These are phyloP conservation scores for Neurospora pannonica DNA, from an alignment of 495 filamentous ascomycete species.

Conservation along the genomic window DNA sequence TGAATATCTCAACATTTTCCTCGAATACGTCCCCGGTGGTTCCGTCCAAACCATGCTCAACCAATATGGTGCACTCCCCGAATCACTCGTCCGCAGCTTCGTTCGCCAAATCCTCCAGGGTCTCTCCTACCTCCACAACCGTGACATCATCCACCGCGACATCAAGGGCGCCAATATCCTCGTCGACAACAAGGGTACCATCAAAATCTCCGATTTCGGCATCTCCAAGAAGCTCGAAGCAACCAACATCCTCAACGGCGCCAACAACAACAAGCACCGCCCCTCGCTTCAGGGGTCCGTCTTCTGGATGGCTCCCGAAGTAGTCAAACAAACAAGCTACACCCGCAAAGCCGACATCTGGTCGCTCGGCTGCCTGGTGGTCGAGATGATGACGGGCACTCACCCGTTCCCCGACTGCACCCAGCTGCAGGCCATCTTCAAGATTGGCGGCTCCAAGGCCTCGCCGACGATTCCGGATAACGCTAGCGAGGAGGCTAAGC, in stretches of 20 bases:
- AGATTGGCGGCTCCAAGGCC: slow-evolving; percentile 82
- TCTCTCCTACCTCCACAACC: slow-evolving; percentile 89
- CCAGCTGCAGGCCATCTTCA: slow-evolving; percentile 96
- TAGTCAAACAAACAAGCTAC: slow-evolving; percentile 94
- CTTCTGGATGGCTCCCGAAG: slow-evolving; percentile 99
- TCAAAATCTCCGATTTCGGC: slow-evolving; percentile 99
- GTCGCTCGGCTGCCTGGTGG: slow-evolving; percentile 91
- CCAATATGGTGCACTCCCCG: slow-evolving; percentile 89
- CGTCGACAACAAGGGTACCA: slow-evolving; percentile 96
- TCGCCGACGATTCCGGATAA: slow-evolving; percentile 83
- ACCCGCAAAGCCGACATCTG: slow-evolving; percentile 99
- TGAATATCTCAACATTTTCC: slow-evolving; percentile 96
- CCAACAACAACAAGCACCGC: slow-evolving; percentile 64
- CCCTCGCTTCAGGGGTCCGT: slow-evolving; percentile 94
- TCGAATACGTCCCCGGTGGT: slow-evolving; percentile 96
- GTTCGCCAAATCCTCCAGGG: slow-evolving; percentile 92
- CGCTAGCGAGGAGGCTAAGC: slow-evolving; percentile 74
- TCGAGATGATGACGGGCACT: slow-evolving; percentile 97
- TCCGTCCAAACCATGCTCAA: slow-evolving; percentile 97
- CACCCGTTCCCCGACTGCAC: slow-evolving; percentile 97
- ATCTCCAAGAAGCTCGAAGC: slow-evolving; percentile 72
- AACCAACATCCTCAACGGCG: slow-evolving; percentile 42
- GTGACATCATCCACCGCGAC: slow-evolving; percentile 96
- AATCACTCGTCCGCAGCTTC: slow-evolving; percentile 91
- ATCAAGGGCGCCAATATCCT: slow-evolving; percentile 99